Conservation (phyloP, 352 stramenopile genomes). For the Thraustotheca clavata region DNA sequence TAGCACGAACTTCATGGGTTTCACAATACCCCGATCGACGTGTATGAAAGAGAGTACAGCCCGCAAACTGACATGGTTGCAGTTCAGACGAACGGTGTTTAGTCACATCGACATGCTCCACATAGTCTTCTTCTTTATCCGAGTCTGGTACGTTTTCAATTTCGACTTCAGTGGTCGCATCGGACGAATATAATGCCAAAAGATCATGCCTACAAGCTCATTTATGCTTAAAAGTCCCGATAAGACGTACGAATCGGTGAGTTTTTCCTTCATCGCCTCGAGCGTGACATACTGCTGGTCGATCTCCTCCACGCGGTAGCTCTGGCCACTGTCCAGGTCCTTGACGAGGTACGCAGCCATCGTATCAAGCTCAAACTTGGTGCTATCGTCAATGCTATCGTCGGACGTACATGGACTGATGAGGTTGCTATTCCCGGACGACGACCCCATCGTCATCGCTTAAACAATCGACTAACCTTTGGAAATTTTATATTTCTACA, state of each 20-base stretch:
- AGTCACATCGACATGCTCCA: conserved; percentile 8
- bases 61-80: conserved; percentile 35
- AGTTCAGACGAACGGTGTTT: conserved; percentile 11
- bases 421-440: conserved; percentile 11
- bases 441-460: conserved; percentile 17
- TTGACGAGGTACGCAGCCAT: conserved; percentile 54
- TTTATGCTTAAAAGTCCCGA: background rate
- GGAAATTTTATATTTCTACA: too few species aligned
- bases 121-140: conserved; percentile 34
- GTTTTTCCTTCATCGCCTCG: conserved; percentile 26
- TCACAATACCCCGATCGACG: conserved; percentile 59
- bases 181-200: conserved; percentile 62
- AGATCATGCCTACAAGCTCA: conserved; percentile 27
- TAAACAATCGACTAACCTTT: too few species aligned
- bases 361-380: conserved; percentile 7
- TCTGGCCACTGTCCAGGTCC: conserved; percentile 70
- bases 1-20: conserved; percentile 70
- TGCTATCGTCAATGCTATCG: conserved; percentile 7
- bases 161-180: conserved; percentile 74
- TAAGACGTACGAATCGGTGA: conserved; percentile 9
- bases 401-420: conserved; percentile 8
- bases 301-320: conserved; percentile 73
- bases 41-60: conserved; percentile 54
- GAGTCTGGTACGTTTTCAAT: conserved; percentile 45
- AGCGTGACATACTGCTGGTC: conserved; percentile 76